Base-by-base conservation (phyloP, 2,329 filamentous ascomycete genomes). In the Ramularia endophylla region DNA sequence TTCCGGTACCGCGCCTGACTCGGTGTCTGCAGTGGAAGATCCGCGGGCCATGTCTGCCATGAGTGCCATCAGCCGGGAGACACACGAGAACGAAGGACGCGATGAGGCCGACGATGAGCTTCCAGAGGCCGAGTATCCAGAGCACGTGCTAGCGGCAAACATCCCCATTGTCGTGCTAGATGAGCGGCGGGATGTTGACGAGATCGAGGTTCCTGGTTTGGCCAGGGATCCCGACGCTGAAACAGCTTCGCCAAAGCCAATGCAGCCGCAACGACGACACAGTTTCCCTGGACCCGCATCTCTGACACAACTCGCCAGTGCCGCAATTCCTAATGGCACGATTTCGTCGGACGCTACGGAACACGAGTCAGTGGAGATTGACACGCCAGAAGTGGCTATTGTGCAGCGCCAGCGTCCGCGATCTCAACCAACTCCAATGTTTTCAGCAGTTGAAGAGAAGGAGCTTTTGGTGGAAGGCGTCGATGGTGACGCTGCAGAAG, bases 151-250 rank as follows among this genome's bases (percentile, higher is more conserved):
- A 30, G 66, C 81, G 7, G 73, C 77, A 5, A 70, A 72, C 29
- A 75, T 89, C 47, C 80, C 85, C n/a, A 74, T 89, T 47, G 78
- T 85, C 12, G 67, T 92, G 8, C 85, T 85, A 0, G 68, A 81
- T 29, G 70, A 71, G 13, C 71, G 77, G 30, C 74, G 80, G 35
- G 87, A 94, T 57, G 66, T 90, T 6, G 75, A 82, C 33, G 87
- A 94, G 59, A 92, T 94, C 30, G 85, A 92, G 56, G 75, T 87
- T 32, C 84, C 85, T 3, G 84, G 83, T 0, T 70, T 87, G 4
- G 77, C 74, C 1, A 78, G 72, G 42, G 80, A 86, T 41, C 80
- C 82, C 11, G 82, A 83, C 38, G 69, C 69, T 9, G 69, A 68
- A 30, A 15, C 17, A 40, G 49, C 29, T 27, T 36, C 15, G 33